Percentiles rank a stretch among this genome's conserved stretches.
Evolutionary conservation across 208 protist genomes (phyloP).

Genomic region (Strigomonas culicis): DNA sequence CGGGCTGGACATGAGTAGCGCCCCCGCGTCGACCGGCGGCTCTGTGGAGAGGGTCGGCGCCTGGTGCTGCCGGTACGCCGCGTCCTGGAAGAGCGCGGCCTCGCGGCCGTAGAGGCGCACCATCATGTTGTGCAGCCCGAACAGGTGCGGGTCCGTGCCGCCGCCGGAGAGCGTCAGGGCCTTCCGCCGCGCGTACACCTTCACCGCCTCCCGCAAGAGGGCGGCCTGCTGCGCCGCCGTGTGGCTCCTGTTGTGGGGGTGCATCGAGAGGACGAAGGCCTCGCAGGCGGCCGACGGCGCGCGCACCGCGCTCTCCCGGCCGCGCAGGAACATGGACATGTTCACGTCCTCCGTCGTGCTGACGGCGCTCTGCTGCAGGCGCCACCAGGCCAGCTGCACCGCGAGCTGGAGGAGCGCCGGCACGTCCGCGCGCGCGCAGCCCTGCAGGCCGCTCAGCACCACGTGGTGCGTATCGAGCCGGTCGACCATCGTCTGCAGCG

Average conservation of each 20-base stretch:
- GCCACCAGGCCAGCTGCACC: constrained; percentile 78
- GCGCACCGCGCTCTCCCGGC: constrained; percentile 54
- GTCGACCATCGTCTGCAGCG: constrained; percentile 30
- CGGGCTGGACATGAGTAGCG: constrained; percentile 30
- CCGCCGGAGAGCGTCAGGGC: constrained; percentile 34
- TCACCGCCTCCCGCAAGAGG: constrained; percentile 27
- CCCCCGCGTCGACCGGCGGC: constrained; percentile 10
- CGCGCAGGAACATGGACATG: constrained; percentile 63
- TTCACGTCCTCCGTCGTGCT: constrained; percentile 43
- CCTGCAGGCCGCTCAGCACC: constrained; percentile 21
- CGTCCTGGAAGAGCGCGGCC: constrained; percentile 35
- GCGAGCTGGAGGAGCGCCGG: constrained; percentile 18
- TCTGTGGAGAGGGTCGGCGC: neutral
- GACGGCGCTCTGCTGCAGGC: constrained; percentile 53
- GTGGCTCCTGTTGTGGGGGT: neutral
- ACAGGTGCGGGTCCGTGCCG: constrained; percentile 60
- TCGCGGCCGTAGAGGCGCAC: constrained; percentile 29
- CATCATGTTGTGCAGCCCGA: constrained; percentile 39
- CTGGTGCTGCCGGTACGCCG: neutral
- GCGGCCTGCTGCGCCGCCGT: constrained; percentile 20
- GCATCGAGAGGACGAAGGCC: constrained; percentile 49
- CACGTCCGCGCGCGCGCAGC: neutral
- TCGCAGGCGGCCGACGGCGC: constrained; percentile 47
- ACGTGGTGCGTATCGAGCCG: constrained; percentile 45
- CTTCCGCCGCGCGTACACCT: constrained; percentile 23